Conservation (phyloP, 495 filamentous ascomycete species). For the Penicillium longicatenatum region DNA sequence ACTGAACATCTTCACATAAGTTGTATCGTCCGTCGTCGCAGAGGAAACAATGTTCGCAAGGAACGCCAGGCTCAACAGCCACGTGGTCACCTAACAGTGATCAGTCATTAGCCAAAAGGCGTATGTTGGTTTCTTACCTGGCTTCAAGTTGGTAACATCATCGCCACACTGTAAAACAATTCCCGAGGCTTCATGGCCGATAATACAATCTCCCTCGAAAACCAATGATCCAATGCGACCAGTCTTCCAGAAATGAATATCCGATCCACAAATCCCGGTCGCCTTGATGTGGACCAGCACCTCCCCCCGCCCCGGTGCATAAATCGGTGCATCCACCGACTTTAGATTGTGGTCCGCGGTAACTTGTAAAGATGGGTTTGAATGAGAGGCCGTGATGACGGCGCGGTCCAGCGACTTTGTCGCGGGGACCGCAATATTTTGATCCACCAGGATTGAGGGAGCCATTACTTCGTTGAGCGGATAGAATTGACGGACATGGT, state of each 20-base stretch:
- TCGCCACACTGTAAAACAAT: slow-evolving; percentile 65
- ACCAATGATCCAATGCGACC: slow-evolving; percentile 75
- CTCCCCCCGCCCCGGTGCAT: slow-evolving; percentile 46
- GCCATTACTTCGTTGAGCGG: slow-evolving; percentile 10
- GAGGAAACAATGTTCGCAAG: slow-evolving; percentile 64
- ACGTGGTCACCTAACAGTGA: slow-evolving; percentile 62
- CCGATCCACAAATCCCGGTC: slow-evolving; percentile 59
- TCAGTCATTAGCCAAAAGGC: not conserved
- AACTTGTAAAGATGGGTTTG: slow-evolving; percentile 58
- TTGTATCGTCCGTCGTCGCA: slow-evolving; percentile 73
- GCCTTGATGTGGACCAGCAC: slow-evolving; percentile 54
- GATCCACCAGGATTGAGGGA: slow-evolving; percentile 19
- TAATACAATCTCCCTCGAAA: slow-evolving; percentile 65
- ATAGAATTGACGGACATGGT: slow-evolving; percentile 4
- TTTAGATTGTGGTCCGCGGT: slow-evolving; percentile 57
- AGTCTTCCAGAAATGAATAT: slow-evolving; percentile 78
- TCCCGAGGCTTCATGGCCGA: slow-evolving; percentile 79
- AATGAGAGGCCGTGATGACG: slow-evolving; percentile 25
- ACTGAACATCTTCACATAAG: slow-evolving; percentile 72
- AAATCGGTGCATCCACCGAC: slow-evolving; percentile 51
- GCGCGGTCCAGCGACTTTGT: slow-evolving; percentile 12
- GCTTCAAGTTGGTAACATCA: slow-evolving; percentile 35
- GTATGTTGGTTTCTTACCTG: slow-evolving; percentile 22
- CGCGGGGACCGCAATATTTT: slow-evolving; percentile 5
- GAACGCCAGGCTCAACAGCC: slow-evolving; percentile 73